Evolutionary conservation across 129 eudicot species (phyloP).

Genomic region (Flaveria trinervia): DNA sequence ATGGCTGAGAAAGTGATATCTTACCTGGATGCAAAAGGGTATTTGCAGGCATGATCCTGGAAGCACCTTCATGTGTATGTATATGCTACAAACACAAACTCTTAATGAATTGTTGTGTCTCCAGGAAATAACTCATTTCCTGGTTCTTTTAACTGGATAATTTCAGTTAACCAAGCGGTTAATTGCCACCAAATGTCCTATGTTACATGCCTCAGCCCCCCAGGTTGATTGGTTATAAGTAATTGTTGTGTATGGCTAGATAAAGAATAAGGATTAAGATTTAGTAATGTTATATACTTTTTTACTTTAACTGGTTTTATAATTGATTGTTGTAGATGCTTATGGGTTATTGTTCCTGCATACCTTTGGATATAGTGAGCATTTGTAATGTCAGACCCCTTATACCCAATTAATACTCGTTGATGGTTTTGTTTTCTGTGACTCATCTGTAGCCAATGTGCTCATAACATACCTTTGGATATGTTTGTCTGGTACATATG

Average conservation of each 20-base stretch:
- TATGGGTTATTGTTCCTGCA: not conserved
- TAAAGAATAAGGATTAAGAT: constrained; percentile 14
- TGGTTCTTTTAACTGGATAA: not conserved
- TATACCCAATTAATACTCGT: no score
- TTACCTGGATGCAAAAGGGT: constrained; percentile 74
- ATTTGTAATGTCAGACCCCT: not conserved
- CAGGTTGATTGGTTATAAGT: not conserved
- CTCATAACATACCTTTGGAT: no score
- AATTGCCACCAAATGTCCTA: not conserved
- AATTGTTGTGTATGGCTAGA: constrained; percentile 17
- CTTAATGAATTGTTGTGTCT: constrained; percentile 8
- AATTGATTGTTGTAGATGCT: not conserved
- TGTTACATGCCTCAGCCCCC: not conserved
- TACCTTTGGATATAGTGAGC: not conserved
- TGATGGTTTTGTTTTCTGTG: no score
- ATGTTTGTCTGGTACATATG: not conserved
- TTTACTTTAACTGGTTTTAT: not conserved
- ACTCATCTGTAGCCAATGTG: no score
- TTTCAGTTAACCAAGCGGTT: constrained; percentile 17
- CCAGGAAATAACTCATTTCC: constrained; percentile 57
- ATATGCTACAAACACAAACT: not conserved
- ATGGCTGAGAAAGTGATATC: constrained; percentile 71
- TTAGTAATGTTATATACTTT: constrained; percentile 6
- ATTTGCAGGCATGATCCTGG: constrained; percentile 52
- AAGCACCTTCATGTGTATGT: constrained; percentile 7